phyloP scores from a whole-genome alignment of 495 filamentous ascomycete genomes.

The Hyaloscypha bicolor region DNA sequence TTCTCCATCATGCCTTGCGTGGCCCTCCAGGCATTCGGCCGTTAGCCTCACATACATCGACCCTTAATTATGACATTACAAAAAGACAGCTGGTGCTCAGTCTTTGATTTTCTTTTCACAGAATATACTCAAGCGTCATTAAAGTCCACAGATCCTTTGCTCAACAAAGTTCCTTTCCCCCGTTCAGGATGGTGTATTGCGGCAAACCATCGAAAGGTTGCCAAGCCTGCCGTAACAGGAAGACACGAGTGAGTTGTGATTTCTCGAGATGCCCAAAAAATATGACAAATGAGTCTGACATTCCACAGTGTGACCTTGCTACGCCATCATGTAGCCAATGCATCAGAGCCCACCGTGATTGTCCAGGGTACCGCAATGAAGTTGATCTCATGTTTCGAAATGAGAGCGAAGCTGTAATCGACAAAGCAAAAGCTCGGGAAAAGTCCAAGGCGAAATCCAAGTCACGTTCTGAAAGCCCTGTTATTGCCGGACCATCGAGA shows the following conservation, averaged over 20 bases:
- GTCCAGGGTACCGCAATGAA: slow-evolving; percentile 72
- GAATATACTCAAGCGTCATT: neutral
- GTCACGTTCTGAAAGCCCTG: slow-evolving; percentile 4
- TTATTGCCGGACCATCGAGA: neutral
- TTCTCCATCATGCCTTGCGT: neutral
- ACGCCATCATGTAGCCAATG: slow-evolving; percentile 69
- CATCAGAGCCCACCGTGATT: slow-evolving; percentile 58
- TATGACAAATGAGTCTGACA: slow-evolving; percentile 5
- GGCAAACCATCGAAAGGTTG: slow-evolving; percentile 73
- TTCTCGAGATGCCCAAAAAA: slow-evolving; percentile 1
- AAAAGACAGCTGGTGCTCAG: neutral
- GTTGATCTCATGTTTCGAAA: slow-evolving; percentile 74
- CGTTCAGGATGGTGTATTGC: slow-evolving; percentile 63
- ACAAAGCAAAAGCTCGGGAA: slow-evolving; percentile 53
- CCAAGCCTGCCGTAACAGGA: slow-evolving; percentile 60
- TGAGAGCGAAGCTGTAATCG: slow-evolving; percentile 67
- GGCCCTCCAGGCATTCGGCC: neutral
- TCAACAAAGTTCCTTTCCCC: too few species aligned
- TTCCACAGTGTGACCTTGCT: slow-evolving; percentile 64
- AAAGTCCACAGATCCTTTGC: too few species aligned
- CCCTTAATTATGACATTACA: neutral
- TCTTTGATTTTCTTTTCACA: neutral
- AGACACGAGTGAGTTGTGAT: slow-evolving; percentile 43
- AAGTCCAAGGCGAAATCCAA: slow-evolving; percentile 40
- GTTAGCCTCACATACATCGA: neutral